Base-by-base conservation (phyloP, 2,329 filamentous ascomycete genomes). In the Davidsoniella eucalypti region DNA sequence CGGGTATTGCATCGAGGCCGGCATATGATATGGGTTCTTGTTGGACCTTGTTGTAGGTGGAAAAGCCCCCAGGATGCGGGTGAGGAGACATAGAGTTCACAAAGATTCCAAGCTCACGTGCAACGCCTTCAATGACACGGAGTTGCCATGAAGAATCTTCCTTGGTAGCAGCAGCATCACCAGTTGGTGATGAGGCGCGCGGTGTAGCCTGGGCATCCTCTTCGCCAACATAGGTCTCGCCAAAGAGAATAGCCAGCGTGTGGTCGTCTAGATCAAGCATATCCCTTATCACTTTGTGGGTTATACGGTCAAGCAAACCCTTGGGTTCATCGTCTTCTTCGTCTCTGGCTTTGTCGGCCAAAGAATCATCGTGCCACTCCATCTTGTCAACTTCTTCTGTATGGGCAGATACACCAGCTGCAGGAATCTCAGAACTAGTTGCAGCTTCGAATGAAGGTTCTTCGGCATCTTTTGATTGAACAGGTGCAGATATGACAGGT, bases 261-360 rank as follows among this genome's bases (percentile, higher is more conserved):
- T 77, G 76, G 55, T 95, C 87, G 58, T 96, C 88, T 50, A 98
- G 84, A 7, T 90, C 90, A 61, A 96, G 84, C 41, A 98, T 67
- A 60, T 95, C 87, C 48, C 80, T 78, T 57, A 98, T 87, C 25
- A 96, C 83, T 58, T 81, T 86, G 52, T 84, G 78, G 2, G 90
- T 94, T 46, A 96, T 77, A 9, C 82, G 76, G 54, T 80, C 79
- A 78, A 87, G 86, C 56, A 93, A 75, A 1, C 83, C 80, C 55
- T 87, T 80, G 40, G 71, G 69, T 4, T 69, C 65, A 42, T 68
- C 65, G 1, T 64, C 62, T 4, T 69, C 63, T 10, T 65, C 59
- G 1, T 64, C 62, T 36, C 70, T 67, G 50, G 76, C 70, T 25
- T 75, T 72, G 50, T 79, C 71, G 67, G 71, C 73, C 25, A 73